phyloP scores from a whole-genome alignment of 2,329 filamentous ascomycete genomes.

The Colletotrichum sidae region DNA sequence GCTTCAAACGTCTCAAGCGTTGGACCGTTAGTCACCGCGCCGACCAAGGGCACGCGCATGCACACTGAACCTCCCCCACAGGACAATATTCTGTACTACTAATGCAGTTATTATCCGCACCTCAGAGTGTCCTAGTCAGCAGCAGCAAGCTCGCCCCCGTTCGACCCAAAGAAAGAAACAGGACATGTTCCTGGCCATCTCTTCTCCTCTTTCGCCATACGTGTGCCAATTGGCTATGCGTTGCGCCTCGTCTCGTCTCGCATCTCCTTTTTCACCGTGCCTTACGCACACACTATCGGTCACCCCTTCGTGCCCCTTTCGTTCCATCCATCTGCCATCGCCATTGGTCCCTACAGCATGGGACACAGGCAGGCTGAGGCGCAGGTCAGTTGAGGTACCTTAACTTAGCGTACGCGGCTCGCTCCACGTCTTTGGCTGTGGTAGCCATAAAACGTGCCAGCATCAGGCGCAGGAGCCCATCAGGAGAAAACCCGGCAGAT shows the following conservation, averaged over 20 bases:
- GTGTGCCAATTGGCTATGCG: slow-evolving; percentile 18
- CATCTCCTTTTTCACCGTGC: slow-evolving; percentile 4
- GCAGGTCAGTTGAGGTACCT: no score
- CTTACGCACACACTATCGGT: slow-evolving; percentile 1
- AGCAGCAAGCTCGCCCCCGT: slow-evolving; percentile 14
- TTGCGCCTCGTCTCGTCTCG: slow-evolving; percentile 9
- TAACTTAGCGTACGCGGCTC: no score
- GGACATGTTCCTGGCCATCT: slow-evolving; percentile 20
- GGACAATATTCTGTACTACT: no score
- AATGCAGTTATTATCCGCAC: no score
- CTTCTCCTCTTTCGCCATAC: slow-evolving; percentile 19
- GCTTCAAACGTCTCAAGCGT: no score
- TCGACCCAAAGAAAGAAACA: slow-evolving; percentile 28
- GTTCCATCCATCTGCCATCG: slow-evolving; percentile 6
- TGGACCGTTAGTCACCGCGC: neutral
- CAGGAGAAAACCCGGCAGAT: slow-evolving; percentile 24
- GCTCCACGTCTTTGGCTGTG: slow-evolving; percentile 10
- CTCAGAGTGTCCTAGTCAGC: slow-evolving; percentile 1
- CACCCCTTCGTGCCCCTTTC: slow-evolving; percentile 6
- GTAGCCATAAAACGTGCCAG: neutral
- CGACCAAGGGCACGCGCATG: no score
- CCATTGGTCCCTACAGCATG: neutral
- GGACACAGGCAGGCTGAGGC: neutral
- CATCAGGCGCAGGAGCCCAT: slow-evolving; percentile 15
- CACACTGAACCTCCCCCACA: no score